Evolutionary conservation across 2,329 filamentous ascomycete species (phyloP), one percentile per base, ranked within the genome.

Genomic region (Leptoxyphium fumago): DNA sequence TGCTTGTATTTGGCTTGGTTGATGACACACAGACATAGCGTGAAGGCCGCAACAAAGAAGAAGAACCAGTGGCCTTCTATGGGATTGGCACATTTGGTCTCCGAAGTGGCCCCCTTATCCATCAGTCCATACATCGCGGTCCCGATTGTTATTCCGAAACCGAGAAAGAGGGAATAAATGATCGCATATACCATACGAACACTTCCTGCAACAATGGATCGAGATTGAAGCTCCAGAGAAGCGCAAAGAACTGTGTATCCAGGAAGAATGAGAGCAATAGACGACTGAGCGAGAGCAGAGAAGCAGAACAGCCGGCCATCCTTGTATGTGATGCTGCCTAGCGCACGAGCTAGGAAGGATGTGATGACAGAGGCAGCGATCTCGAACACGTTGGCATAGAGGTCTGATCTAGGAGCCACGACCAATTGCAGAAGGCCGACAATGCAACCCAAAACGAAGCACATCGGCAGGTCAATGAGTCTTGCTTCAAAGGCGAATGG

Each of bases 1-100:
- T 89, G 84, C 53, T 76, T 80, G 75, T 75, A 84, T 62, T 86
- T 85, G 46, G 82, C 82, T 52, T 89, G 83, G 61, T 88, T 88
- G 60, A 89, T 80, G 55, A 88, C 71, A 48, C 82, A 80, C 34
- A 89, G 71, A 54, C 80, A 84, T 26, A 85, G 57, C 8, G 84
- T 77, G 60, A 88, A 93, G 6, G 73, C 60, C 0, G 82, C 74
- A 0, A 89, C 85, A 55, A 86, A 87, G 28, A 80, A 65, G 63
- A 88, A 86, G 45, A 72, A 74, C 48, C 71, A 74, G 29, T 69
- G 64, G 6, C 71, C 68, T 2, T 63, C 62, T 45, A 79, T 69
- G 1, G 69, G 61, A 21, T 70, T 61, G 8, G 45, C 46, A 53
- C 69, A 72, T 2, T 52, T 57, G 0, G 65, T 70, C 2, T 58